Evolutionary conservation across 2,329 filamentous ascomycete genomes (phyloP).

Genomic region (Pestalotiopsis sp.): DNA sequence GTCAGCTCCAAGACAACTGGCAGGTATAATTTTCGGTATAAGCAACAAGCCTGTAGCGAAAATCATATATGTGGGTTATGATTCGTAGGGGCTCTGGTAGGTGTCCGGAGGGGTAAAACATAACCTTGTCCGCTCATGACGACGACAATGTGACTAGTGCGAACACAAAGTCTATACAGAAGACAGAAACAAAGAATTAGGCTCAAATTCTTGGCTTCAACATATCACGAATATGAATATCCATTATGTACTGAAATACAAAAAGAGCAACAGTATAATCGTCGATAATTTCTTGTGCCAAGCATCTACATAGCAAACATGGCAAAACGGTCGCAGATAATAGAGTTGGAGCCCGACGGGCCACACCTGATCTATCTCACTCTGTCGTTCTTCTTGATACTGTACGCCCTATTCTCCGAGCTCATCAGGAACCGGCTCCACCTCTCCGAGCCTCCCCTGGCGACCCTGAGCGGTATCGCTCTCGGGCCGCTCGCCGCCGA

Average conservation of each 20-base stretch:
- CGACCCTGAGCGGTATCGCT: background rate
- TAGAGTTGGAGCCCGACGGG: background rate
- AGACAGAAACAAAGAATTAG: background rate
- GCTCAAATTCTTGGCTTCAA: background rate
- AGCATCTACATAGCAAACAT: background rate
- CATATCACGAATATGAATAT: background rate
- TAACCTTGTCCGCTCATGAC: background rate
- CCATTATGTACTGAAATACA: background rate
- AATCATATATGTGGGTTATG: too few species aligned
- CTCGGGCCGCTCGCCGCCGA: background rate
- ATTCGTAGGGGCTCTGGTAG: background rate
- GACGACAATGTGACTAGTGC: background rate
- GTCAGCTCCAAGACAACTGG: too few species aligned
- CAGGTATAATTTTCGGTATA: too few species aligned
- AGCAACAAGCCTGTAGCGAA: too few species aligned
- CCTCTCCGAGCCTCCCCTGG: conserved; percentile 7
- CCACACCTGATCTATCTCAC: conserved; percentile 5
- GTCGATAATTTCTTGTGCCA: background rate
- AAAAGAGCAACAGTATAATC: background rate
- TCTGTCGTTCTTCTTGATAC: background rate
- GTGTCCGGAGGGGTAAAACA: background rate
- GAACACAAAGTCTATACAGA: background rate
- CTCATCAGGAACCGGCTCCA: conserved; percentile 7
- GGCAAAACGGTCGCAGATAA: background rate
- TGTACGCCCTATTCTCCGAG: conserved; percentile 8